phyloP scores from a whole-genome alignment of 805 yeast species.

The Hanseniaspora lindneri region DNA sequence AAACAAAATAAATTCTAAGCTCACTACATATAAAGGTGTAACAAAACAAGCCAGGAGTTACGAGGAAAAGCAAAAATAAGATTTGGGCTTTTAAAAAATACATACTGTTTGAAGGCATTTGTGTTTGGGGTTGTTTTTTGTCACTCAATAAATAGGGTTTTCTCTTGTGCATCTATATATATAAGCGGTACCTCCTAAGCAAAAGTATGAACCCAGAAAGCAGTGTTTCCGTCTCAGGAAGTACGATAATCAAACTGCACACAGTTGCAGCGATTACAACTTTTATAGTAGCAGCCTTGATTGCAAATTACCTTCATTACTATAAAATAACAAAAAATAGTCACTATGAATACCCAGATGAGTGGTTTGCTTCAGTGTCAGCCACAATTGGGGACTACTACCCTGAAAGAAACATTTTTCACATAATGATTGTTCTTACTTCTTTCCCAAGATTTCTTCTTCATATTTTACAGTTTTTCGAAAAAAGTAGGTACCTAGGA shows the following conservation, averaged over 20 bases:
- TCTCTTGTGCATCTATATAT: too few species aligned
- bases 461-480: conserved; percentile 35
- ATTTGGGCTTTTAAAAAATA: too few species aligned
- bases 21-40: too few species aligned
- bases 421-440: conserved; percentile 80
- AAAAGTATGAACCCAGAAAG: too few species aligned
- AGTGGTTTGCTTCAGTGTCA: conserved; percentile 96
- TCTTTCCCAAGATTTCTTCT: conserved; percentile 81
- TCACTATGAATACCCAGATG: conserved; percentile 84
- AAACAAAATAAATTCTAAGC: too few species aligned
- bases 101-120: too few species aligned
- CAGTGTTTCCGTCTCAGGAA: too few species aligned
- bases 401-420: conserved; percentile 90
- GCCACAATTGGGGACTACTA: conserved; percentile 95
- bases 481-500: conserved; percentile 25
- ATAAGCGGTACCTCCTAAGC: too few species aligned
- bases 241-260: conserved; percentile 39
- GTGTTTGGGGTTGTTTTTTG: too few species aligned
- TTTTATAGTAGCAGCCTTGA: conserved; percentile 57
- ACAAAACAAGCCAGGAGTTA: too few species aligned
- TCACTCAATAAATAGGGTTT: too few species aligned
- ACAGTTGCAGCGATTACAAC: conserved; percentile 61
- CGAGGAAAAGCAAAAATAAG: too few species aligned
- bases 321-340: conserved; percentile 81
- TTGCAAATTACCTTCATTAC: conserved; percentile 71